Conservation (phyloP, 2,329 filamentous ascomycete genomes). For the Hypoxylon sp. region DNA sequence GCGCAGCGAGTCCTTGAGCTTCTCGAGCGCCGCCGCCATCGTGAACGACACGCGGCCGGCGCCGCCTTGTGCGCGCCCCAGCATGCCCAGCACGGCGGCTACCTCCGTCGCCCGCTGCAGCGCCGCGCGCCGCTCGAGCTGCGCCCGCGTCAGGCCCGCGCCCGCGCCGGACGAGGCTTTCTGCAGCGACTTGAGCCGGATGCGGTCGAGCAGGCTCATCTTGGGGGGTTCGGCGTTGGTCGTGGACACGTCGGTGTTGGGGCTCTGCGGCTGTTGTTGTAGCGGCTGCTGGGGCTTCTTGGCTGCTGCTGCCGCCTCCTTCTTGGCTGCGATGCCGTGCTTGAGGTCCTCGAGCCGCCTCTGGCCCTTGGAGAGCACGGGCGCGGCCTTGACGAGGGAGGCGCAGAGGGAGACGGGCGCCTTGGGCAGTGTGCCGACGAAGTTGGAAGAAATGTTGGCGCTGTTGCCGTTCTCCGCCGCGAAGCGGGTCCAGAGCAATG, state of each 20-base stretch:
- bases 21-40: conserved; percentile 68
- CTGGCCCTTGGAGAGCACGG: conserved; percentile 70
- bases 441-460: conserved; percentile 51
- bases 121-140: conserved; percentile 69
- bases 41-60: conserved; percentile 69
- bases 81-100: conserved; percentile 70
- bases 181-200: conserved; percentile 73
- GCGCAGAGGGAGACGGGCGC: conserved; percentile 60
- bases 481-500: conserved; percentile 52
- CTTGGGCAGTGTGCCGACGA: conserved; percentile 64
- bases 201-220: conserved; percentile 77
- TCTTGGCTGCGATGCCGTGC: conserved; percentile 62
- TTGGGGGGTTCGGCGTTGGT: conserved; percentile 57
- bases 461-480: conserved; percentile 41
- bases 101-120: conserved; percentile 74
- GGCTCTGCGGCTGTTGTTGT: too few relatives aligned
- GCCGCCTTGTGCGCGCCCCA: conserved; percentile 60
- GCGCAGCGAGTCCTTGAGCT: conserved; percentile 72
- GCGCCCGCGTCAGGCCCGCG: conserved; percentile 58
- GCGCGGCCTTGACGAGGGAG: conserved; percentile 61
- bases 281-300: conserved; percentile 46
- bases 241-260: conserved; percentile 39
- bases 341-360: conserved; percentile 74
- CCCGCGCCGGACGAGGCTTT: conserved; percentile 53
- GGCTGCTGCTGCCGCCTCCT: conserved; percentile 53